Conservation (phyloP, 2,329 filamentous ascomycete species). For the Cyanodermella asteris region DNA sequence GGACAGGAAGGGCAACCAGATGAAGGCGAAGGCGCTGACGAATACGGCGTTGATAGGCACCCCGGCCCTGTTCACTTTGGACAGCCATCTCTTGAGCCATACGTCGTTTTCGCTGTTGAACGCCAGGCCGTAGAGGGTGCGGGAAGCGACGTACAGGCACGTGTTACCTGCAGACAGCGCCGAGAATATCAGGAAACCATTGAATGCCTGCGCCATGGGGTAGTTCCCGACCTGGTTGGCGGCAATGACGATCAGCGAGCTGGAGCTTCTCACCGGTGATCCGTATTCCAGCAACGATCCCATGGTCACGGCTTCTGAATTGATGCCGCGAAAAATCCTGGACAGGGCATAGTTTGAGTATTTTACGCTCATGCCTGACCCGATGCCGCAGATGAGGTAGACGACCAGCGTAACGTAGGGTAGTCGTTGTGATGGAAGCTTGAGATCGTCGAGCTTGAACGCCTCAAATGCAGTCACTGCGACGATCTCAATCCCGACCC, state of each 20-base stretch:
- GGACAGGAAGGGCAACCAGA: constrained; percentile 5
- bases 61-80: too few species aligned
- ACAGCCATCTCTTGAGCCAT: too few species aligned
- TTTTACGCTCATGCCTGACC: constrained; percentile 3
- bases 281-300: too few species aligned
- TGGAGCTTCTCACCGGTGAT: too few species aligned
- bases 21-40: constrained; percentile 2
- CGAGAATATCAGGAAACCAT: constrained; percentile 4
- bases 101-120: constrained; percentile 2
- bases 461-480: constrained; percentile 5
- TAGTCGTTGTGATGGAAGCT: constrained; percentile 2
- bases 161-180: constrained; percentile 3
- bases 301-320: too few species aligned
- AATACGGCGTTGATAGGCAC: constrained; percentile 4
- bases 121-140: constrained; percentile 3
- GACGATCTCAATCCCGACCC: constrained; percentile 3
- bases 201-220: constrained; percentile 1
- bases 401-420: constrained; percentile 3
- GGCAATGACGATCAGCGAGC: constrained; percentile 3
- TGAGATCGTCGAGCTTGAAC: constrained; percentile 2
- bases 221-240: constrained; percentile 2
- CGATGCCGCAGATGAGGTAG: constrained; percentile 2
- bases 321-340: too few species aligned
- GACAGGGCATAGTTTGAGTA: constrained; percentile 3
- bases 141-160: constrained; percentile 4